Conservation (phyloP, 257 asterid species). For the Plantago major region DNA sequence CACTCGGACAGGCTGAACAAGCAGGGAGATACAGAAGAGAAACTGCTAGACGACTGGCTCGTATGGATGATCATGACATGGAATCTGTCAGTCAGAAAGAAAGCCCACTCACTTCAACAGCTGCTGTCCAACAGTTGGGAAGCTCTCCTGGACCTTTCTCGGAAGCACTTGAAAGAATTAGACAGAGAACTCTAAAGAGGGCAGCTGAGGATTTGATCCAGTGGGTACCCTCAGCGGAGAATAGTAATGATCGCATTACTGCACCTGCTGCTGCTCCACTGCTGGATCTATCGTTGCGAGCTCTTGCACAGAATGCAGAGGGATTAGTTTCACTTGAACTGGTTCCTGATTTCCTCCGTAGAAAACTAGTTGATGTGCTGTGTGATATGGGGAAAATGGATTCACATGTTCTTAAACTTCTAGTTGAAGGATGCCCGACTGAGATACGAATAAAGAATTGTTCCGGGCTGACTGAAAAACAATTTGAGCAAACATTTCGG, state of each 20-base stretch:
- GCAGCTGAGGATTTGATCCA: conserved; percentile 35
- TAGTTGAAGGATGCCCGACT: conserved; percentile 62
- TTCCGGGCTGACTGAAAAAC: conserved; percentile 64
- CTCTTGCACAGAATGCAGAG: conserved; percentile 57
- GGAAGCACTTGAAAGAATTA: conserved; percentile 45
- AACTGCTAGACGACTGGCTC: conserved; percentile 49
- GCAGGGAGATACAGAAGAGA: background rate
- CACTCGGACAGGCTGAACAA: conserved; percentile 6
- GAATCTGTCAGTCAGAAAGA: conserved; percentile 28
- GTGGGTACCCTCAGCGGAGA: conserved; percentile 42
- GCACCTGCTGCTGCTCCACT: conserved; percentile 45
- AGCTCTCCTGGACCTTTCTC: conserved; percentile 47
- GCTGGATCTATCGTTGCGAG: conserved; percentile 55
- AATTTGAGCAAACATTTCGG: conserved; percentile 39
- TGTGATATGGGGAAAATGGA: conserved; percentile 61
- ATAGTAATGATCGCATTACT: conserved; percentile 14
- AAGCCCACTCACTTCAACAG: background rate
- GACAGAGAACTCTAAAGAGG: conserved; percentile 29
- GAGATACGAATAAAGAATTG: conserved; percentile 64
- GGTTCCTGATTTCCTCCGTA: conserved; percentile 58
- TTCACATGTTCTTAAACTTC: conserved; percentile 35
- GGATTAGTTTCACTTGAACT: conserved; percentile 55
- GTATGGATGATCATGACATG: conserved; percentile 25
- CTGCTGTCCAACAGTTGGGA: conserved; percentile 33
- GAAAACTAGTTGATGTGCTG: conserved; percentile 42